phyloP scores from a whole-genome alignment of 2,329 filamentous ascomycete species.

The Fusarium ramigenum region DNA sequence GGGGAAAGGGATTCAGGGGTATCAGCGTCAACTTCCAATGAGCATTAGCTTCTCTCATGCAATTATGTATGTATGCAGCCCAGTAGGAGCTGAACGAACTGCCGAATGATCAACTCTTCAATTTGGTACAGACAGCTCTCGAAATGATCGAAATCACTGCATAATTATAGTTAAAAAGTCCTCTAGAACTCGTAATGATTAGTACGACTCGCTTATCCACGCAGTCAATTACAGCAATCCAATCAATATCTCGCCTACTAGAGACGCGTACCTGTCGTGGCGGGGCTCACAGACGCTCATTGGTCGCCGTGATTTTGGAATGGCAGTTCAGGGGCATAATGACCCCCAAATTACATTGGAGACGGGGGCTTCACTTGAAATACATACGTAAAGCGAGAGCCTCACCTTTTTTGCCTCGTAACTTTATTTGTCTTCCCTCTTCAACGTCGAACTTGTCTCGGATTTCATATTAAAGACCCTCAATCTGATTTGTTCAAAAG shows the following conservation, averaged over 20 bases:
- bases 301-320: constrained; percentile 2
- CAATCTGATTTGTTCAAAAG: background rate
- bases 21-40: constrained; percentile 8
- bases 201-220: constrained; percentile 10
- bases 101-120: background rate
- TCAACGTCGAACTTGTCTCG: constrained; percentile 1
- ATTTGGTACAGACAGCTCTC: background rate
- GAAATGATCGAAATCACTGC: background rate
- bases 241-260: constrained; percentile 25
- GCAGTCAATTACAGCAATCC: constrained; percentile 7
- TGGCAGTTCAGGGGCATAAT: constrained; percentile 27
- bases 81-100: background rate
- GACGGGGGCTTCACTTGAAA: constrained; percentile 11
- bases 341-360: constrained; percentile 26
- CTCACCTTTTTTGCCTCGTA: background rate
- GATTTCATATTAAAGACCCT: background rate
- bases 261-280: constrained; percentile 20
- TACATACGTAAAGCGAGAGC: constrained; percentile 20
- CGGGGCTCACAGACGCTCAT: constrained; percentile 1
- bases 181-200: background rate
- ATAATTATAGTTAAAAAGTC: background rate
- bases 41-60: constrained; percentile 1
- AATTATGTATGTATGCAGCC: background rate
- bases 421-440: constrained; percentile 1
- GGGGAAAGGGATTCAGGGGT: constrained; percentile 27